phyloP scores from a whole-genome alignment of 108 stramenopile genomes.

The Stephanodiscus triporus region DNA sequence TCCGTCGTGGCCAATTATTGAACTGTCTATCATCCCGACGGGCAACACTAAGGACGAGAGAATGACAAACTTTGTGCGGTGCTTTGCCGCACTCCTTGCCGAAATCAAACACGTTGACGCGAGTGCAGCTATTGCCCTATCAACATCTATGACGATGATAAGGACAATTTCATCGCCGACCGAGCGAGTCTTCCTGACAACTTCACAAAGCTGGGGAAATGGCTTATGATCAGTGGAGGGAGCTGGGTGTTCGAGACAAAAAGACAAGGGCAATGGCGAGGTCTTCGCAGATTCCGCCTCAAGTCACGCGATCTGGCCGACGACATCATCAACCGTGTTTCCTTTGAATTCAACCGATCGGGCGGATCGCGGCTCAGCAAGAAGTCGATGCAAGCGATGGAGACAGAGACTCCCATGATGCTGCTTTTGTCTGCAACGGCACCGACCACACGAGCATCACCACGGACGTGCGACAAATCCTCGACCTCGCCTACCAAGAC shows the following conservation, averaged over 20 bases:
- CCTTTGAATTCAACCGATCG: too few species aligned
- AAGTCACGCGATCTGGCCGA: neutral
- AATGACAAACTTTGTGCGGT: neutral
- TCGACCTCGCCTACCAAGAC: neutral
- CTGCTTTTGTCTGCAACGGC: neutral
- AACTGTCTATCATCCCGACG: slow-evolving; percentile 3
- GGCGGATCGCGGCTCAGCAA: too few species aligned
- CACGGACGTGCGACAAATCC: neutral
- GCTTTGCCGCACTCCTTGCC: neutral
- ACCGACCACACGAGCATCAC: neutral
- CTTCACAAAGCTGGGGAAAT: neutral
- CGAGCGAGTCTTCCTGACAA: neutral
- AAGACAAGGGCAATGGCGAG: neutral
- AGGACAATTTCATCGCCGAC: neutral
- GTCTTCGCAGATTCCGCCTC: slow-evolving; percentile 8
- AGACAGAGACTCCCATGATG: too few species aligned
- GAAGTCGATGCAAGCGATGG: too few species aligned
- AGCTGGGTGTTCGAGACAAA: too few species aligned
- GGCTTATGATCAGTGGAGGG: too few species aligned
- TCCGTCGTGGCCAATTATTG: slow-evolving; percentile 7
- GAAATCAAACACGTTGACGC: too few species aligned
- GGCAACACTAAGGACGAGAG: neutral
- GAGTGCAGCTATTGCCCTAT: neutral
- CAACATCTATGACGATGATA: neutral
- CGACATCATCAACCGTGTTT: neutral